A percentile compares a stretch with the other conserved stretches of the same genome.
Evolutionary conservation across 169 alveolate species (phyloP).

Genomic region (Plasmodium sp.): DNA sequence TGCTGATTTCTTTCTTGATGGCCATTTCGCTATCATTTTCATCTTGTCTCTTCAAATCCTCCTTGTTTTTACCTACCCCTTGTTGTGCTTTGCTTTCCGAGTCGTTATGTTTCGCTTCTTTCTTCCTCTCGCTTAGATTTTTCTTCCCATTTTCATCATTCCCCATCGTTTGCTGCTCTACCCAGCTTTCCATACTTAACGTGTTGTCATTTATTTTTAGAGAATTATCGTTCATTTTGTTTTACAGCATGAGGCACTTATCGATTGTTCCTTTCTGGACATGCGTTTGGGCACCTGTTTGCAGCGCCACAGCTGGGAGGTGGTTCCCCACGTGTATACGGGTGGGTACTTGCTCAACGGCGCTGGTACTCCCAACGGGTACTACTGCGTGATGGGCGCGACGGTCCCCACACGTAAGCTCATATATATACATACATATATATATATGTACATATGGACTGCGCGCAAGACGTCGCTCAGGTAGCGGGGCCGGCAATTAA

Average conservation of each 20-base stretch:
- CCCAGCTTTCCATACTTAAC: not conserved
- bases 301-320: not conserved
- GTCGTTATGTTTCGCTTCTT: not conserved
- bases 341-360: not conserved
- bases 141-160: not conserved
- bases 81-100: not conserved
- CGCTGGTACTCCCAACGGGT: not conserved
- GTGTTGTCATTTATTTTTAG: not conserved
- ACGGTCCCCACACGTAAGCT: not conserved
- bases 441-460: not conserved
- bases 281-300: not conserved
- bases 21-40: not conserved
- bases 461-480: not conserved
- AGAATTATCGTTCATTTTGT: constrained; percentile 1
- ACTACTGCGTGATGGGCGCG: not conserved
- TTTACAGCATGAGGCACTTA: not conserved
- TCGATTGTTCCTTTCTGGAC: not conserved
- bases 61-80: not conserved
- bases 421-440: not conserved
- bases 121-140: not conserved
- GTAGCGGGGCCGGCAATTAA: not conserved
- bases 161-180: not conserved
- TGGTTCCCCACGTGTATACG: not conserved
- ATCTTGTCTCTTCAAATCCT: not conserved
- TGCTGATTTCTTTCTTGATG: not conserved